phyloP scores from a whole-genome alignment of 805 yeast species.

The Lachancea nothofagi region DNA sequence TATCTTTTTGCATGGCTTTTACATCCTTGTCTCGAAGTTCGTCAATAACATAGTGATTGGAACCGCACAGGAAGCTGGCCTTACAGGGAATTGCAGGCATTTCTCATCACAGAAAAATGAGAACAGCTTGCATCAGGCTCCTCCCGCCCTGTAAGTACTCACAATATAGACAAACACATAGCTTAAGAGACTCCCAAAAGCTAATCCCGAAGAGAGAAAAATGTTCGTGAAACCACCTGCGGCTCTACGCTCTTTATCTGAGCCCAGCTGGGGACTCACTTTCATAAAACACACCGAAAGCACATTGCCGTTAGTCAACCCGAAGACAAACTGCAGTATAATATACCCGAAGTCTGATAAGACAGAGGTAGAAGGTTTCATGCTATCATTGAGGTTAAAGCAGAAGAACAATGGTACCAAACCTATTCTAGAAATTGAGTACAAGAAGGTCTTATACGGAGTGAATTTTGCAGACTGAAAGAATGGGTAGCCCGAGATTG shows the following conservation, averaged over 20 bases:
- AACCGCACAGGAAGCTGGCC: too few relatives aligned
- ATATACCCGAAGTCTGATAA: constrained; percentile 65
- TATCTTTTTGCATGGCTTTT: too few relatives aligned
- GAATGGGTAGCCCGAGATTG: constrained; percentile 46
- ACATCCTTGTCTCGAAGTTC: too few relatives aligned
- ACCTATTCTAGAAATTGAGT: constrained; percentile 49
- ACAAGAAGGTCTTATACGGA: constrained; percentile 40
- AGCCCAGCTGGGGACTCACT: constrained; percentile 54
- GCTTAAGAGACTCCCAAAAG: constrained; percentile 72
- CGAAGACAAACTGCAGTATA: constrained; percentile 68
- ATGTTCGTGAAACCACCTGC: constrained; percentile 92
- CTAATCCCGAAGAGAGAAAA: constrained; percentile 70
- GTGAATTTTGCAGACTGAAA: constrained; percentile 21
- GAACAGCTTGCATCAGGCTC: background rate
- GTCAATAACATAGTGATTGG: too few relatives aligned
- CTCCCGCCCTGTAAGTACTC: background rate
- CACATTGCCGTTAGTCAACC: constrained; percentile 82
- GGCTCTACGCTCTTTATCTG: constrained; percentile 71
- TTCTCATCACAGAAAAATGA: background rate
- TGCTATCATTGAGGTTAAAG: constrained; percentile 49
- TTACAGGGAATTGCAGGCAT: too few relatives aligned
- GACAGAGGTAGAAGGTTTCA: constrained; percentile 31
- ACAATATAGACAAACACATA: constrained; percentile 50
- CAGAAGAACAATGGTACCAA: constrained; percentile 69
- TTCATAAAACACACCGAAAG: constrained; percentile 76